Percentiles rank a stretch among this genome's conserved stretches.
phyloP scores from a whole-genome alignment of 1,284 basidiomycete genomes.

The Fomitopsis schrenkii region DNA sequence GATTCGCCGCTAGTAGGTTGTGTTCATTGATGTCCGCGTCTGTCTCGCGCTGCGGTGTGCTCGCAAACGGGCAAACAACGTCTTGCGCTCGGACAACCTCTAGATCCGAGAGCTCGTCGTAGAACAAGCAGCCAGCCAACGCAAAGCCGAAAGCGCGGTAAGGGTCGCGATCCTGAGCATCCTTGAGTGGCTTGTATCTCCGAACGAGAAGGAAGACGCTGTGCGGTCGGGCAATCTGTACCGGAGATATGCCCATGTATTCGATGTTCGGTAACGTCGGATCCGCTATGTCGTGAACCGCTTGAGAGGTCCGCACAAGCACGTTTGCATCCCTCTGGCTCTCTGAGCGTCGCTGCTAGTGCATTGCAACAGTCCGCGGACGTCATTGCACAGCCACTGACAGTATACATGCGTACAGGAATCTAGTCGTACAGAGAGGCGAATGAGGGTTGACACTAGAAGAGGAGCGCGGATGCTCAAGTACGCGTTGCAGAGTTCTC shows the following conservation, averaged over 20 bases:
- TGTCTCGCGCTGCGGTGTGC: background rate
- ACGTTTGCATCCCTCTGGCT: background rate
- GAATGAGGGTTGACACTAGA: no score
- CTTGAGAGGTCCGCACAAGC: background rate
- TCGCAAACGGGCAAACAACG: background rate
- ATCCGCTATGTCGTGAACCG: background rate
- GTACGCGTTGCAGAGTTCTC: no score
- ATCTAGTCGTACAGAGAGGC: no score
- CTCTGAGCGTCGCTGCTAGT: no score
- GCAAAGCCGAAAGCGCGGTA: background rate
- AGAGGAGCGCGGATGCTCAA: no score
- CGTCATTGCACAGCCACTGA: no score
- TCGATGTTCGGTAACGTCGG: background rate
- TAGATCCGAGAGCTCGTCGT: background rate
- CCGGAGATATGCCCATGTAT: background rate
- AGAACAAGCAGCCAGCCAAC: background rate
- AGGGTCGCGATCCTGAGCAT: background rate
- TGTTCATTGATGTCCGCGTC: no score
- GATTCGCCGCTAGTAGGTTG: no score
- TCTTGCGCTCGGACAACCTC: background rate
- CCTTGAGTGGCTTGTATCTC: background rate
- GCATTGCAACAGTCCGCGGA: no score
- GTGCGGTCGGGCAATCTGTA: background rate
- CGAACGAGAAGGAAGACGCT: background rate
- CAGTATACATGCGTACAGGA: no score